These are phyloP conservation scores for Arthrobotrys conoides DNA, from an alignment of 2,329 filamentous ascomycete genomes.

Conservation along the genomic window DNA sequence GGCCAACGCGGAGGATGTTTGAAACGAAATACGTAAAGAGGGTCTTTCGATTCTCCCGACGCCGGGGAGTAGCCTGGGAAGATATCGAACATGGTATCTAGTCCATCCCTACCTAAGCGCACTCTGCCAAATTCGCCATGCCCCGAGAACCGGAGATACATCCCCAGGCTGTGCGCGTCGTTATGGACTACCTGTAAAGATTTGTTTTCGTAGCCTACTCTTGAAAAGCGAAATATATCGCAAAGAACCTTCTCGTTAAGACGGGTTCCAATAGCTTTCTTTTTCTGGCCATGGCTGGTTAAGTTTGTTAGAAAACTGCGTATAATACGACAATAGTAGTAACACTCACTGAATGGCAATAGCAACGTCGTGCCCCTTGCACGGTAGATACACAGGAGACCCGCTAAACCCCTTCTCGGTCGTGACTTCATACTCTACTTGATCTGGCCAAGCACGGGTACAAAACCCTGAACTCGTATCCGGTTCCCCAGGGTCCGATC, in stretches of 20 bases:
- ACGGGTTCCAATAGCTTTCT: conserved; percentile 13
- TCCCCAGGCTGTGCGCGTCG: background rate
- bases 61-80: conserved; percentile 31
- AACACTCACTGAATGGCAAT: conserved; percentile 34
- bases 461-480: conserved; percentile 23
- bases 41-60: conserved; percentile 1
- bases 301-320: conserved; percentile 16
- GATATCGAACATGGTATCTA: conserved; percentile 40
- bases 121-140: conserved; percentile 29
- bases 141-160: conserved; percentile 24
- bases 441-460: background rate
- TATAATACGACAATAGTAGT: background rate
- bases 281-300: conserved; percentile 21
- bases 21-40: conserved; percentile 41
- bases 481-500: conserved; percentile 14
- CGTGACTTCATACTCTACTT: conserved; percentile 23
- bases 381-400: conserved; percentile 32
- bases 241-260: conserved; percentile 32
- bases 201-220: conserved; percentile 23
- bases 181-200: conserved; percentile 18
- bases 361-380: conserved; percentile 28
- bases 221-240: conserved; percentile 24
- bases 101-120: conserved; percentile 21
- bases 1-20: conserved; percentile 1
- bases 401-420: conserved; percentile 36